phyloP scores from a whole-genome alignment of 306 rosid genomes.

The Cyclanthera cordifolia region DNA sequence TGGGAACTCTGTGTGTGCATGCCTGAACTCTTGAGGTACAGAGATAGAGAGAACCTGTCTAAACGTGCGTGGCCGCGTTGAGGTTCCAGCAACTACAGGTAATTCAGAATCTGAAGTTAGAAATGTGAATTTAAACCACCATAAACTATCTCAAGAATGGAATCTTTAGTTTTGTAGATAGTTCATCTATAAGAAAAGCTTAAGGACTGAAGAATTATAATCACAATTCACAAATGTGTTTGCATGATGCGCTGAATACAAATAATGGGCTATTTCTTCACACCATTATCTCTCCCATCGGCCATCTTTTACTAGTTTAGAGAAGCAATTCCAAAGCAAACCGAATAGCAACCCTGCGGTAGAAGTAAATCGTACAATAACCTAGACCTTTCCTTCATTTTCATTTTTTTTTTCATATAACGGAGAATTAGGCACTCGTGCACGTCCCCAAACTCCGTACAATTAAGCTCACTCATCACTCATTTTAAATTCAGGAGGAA shows the following conservation, averaged over 20 bases:
- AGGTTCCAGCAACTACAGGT: conserved; percentile 75
- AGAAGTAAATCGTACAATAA: neutral
- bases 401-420: neutral
- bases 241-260: neutral
- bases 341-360: neutral
- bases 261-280: neutral
- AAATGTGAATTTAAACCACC: conserved; percentile 2
- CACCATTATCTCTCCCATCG: neutral
- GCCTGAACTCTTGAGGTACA: neutral
- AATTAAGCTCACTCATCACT: too few species aligned
- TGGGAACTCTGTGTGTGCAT: neutral
- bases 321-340: neutral
- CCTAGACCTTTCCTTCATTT: neutral
- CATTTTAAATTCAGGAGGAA: too few species aligned
- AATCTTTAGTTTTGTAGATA: neutral
- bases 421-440: too few species aligned
- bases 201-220: neutral
- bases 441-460: too few species aligned
- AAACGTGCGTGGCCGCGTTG: conserved; percentile 64
- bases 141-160: neutral
- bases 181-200: neutral
- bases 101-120: conserved; percentile 21
- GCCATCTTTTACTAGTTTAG: neutral
- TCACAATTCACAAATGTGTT: neutral
- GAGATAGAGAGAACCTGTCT: conserved; percentile 36